Conservation (phyloP, 176 grass and related monocot species). For the Melocanna baccifera region DNA sequence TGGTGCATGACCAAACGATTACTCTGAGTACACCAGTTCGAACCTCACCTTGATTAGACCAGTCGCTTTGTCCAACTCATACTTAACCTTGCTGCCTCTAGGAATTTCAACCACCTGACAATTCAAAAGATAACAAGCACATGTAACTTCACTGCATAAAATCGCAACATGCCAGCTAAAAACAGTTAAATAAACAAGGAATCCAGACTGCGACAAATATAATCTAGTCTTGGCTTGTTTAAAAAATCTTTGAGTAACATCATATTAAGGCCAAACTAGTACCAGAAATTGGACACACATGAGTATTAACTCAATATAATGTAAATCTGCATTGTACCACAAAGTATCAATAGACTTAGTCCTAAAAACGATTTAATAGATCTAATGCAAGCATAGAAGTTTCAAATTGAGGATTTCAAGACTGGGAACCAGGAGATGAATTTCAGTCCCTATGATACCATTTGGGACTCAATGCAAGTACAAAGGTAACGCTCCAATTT, state of each 20-base stretch:
- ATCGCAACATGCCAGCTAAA: slow-evolving; percentile 13
- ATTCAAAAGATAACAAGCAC: background rate
- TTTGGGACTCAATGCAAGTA: background rate
- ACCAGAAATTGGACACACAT: background rate
- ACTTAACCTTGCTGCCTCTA: slow-evolving; percentile 95
- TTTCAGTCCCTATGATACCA: background rate
- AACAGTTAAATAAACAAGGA: background rate
- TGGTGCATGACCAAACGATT: background rate
- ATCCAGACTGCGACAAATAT: background rate
- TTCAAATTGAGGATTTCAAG: background rate
- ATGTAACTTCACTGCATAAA: background rate
- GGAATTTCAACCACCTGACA: slow-evolving; percentile 88
- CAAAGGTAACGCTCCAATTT: background rate
- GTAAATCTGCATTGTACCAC: background rate
- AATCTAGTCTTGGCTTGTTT: background rate
- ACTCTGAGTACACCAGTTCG: background rate
- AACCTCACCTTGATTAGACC: slow-evolving; percentile 85
- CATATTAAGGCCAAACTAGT: background rate
- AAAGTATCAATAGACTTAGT: background rate
- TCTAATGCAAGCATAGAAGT: background rate
- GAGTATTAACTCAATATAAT: background rate
- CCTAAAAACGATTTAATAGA: background rate
- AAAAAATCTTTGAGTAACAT: background rate
- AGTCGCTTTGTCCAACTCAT: slow-evolving; percentile 80
- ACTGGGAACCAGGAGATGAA: background rate